phyloP scores from a whole-genome alignment of 1,139 yeast species.

The Arxiozyma slooffiae region DNA sequence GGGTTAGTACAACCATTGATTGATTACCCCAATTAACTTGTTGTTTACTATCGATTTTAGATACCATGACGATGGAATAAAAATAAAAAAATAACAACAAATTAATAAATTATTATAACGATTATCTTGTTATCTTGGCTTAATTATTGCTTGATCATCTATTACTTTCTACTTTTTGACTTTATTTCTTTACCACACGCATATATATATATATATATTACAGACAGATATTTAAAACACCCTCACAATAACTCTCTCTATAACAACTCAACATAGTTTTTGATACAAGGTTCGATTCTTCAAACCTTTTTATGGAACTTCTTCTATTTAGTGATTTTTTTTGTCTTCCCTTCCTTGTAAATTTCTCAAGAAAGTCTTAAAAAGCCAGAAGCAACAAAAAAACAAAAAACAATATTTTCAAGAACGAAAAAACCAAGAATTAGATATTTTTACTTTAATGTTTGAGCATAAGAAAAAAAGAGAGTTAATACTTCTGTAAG shows the following conservation, averaged over 20 bases:
- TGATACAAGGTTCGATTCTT: not conserved
- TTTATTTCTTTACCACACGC: not conserved
- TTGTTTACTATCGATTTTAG: not conserved
- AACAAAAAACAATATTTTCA: not conserved
- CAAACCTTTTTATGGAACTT: not conserved
- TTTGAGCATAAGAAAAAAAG: not conserved
- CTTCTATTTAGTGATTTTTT: not conserved
- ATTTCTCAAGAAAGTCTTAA: not conserved
- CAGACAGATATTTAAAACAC: not conserved
- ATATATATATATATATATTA: no score
- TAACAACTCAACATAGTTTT: no score
- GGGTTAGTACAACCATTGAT: slow-evolving; percentile 1
- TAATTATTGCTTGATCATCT: no score
- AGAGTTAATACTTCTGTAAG: not conserved
- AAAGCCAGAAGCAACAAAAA: no score
- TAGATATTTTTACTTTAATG: no score
- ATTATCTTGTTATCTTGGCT: not conserved
- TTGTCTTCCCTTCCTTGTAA: not conserved
- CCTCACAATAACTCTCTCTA: not conserved
- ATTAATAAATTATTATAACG: not conserved
- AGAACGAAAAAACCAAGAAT: not conserved
- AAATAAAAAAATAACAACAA: no score
- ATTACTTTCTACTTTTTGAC: not conserved
- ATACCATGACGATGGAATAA: not conserved
- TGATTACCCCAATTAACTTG: not conserved